Percentiles rank a stretch among this genome's conserved stretches.
Conservation (phyloP, 768 basidiomycete genomes). For the Asterophora parasitica region DNA sequence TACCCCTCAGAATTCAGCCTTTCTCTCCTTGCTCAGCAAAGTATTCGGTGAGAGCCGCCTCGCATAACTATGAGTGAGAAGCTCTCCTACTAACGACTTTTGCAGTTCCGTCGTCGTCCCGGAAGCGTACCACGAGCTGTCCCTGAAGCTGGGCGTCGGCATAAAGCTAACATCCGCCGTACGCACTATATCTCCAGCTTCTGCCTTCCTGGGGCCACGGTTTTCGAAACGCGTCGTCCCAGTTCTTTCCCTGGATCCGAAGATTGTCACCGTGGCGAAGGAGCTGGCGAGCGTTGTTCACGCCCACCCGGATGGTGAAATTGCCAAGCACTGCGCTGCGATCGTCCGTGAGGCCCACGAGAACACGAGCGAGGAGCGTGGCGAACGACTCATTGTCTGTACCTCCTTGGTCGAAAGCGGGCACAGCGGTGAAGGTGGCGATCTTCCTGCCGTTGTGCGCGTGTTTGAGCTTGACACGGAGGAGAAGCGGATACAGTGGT, state of each 20-base stretch:
- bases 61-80: background rate
- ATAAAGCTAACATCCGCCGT: constrained; percentile 55
- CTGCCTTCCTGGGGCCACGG: constrained; percentile 50
- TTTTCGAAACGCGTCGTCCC: constrained; percentile 52
- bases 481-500: constrained; percentile 44
- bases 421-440: constrained; percentile 40
- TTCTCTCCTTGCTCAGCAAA: constrained; percentile 47
- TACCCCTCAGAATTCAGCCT: constrained; percentile 38
- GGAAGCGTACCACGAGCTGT: constrained; percentile 36
- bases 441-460: constrained; percentile 44
- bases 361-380: constrained; percentile 38
- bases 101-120: constrained; percentile 51
- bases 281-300: constrained; percentile 54
- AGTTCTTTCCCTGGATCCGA: constrained; percentile 39
- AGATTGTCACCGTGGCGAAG: constrained; percentile 48
- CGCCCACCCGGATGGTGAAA: constrained; percentile 39
- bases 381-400: constrained; percentile 52
- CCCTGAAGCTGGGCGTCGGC: constrained; percentile 52
- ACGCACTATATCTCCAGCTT: constrained; percentile 56
- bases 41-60: constrained; percentile 37
- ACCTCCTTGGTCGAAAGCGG: constrained; percentile 53
- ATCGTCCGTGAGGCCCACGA: constrained; percentile 53
- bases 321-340: constrained; percentile 50
- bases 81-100: background rate
- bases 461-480: constrained; percentile 48